phyloP scores from a whole-genome alignment of 2,329 filamentous ascomycete genomes.

The Botrytis tulipae region DNA sequence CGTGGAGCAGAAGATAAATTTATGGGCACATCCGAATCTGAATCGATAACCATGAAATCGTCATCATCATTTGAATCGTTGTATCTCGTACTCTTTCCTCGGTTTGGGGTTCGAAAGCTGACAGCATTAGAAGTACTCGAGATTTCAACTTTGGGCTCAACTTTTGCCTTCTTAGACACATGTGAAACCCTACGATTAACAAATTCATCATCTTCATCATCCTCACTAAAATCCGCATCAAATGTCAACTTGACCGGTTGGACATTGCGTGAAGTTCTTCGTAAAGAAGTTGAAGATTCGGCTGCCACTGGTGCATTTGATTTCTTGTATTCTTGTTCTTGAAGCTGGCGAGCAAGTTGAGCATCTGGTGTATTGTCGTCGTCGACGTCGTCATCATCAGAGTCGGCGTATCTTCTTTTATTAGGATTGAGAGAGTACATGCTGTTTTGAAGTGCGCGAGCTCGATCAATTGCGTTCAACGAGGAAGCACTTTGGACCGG shows the following conservation, averaged over 20 bases:
- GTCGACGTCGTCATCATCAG: constrained; percentile 41
- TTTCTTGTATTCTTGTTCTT: constrained; percentile 51
- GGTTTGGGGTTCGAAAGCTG: constrained; percentile 25
- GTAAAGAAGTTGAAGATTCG: constrained; percentile 33
- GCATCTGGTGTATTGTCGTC: constrained; percentile 48
- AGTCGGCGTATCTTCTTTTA: constrained; percentile 47
- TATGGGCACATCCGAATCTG: constrained; percentile 26
- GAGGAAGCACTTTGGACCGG: constrained; percentile 21
- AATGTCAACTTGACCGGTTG: constrained; percentile 25
- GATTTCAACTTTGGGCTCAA: constrained; percentile 35
- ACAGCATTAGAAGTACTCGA: constrained; percentile 33
- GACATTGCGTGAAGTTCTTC: constrained; percentile 27
- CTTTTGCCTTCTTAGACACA: constrained; percentile 29
- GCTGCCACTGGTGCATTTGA: constrained; percentile 34
- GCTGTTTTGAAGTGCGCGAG: constrained; percentile 49
- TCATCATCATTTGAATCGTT: constrained; percentile 30
- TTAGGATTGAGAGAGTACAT: constrained; percentile 47
- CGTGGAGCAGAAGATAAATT: constrained; percentile 6
- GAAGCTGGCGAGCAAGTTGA: constrained; percentile 55
- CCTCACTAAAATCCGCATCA: constrained; percentile 18
- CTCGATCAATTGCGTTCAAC: constrained; percentile 47
- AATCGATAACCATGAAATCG: constrained; percentile 28
- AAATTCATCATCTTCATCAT: constrained; percentile 22
- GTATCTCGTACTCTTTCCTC: constrained; percentile 23
- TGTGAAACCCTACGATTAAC: constrained; percentile 12